Conservation (phyloP, 2,329 filamentous ascomycete genomes). For the Fusarium sambucinum region DNA sequence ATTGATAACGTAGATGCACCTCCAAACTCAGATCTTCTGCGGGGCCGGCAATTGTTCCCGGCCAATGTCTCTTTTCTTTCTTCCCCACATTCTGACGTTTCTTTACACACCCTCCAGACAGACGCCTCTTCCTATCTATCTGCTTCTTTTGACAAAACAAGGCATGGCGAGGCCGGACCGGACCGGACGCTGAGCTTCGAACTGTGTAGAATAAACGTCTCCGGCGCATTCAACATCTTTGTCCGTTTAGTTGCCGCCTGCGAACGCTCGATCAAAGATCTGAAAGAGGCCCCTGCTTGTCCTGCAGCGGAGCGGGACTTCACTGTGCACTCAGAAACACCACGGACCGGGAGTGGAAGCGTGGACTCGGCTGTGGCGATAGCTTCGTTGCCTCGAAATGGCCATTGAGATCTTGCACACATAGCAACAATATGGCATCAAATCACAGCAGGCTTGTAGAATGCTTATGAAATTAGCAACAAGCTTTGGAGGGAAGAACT, state of each 20-base stretch:
- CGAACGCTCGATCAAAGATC: slow-evolving; percentile 37
- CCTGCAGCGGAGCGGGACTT: slow-evolving; percentile 26
- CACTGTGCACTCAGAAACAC: slow-evolving; percentile 29
- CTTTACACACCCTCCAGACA: not conserved
- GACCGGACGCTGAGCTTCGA: slow-evolving; percentile 14
- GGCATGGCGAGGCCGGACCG: slow-evolving; percentile 26
- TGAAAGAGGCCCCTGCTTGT: slow-evolving; percentile 4
- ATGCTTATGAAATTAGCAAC: not conserved
- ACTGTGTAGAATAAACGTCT: not conserved
- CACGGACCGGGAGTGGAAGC: slow-evolving; percentile 24
- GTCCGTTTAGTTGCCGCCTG: slow-evolving; percentile 33
- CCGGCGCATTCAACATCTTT: slow-evolving; percentile 13
- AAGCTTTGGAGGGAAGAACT: not conserved
- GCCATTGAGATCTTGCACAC: too few species aligned
- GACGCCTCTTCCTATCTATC: not conserved
- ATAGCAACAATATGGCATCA: not conserved
- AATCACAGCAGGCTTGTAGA: fast-evolving
- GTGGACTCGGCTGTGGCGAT: slow-evolving; percentile 29
- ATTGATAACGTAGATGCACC: not conserved
- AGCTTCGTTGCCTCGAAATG: slow-evolving; percentile 21
- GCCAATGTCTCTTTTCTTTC: slow-evolving; percentile 32
- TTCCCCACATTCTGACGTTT: slow-evolving; percentile 16
- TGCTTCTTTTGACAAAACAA: slow-evolving; percentile 11
- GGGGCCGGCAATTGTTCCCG: slow-evolving; percentile 46
- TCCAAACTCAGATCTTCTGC: slow-evolving; percentile 4